phyloP scores from a whole-genome alignment of 2,329 filamentous ascomycete species.

The Penicillium sp. region DNA sequence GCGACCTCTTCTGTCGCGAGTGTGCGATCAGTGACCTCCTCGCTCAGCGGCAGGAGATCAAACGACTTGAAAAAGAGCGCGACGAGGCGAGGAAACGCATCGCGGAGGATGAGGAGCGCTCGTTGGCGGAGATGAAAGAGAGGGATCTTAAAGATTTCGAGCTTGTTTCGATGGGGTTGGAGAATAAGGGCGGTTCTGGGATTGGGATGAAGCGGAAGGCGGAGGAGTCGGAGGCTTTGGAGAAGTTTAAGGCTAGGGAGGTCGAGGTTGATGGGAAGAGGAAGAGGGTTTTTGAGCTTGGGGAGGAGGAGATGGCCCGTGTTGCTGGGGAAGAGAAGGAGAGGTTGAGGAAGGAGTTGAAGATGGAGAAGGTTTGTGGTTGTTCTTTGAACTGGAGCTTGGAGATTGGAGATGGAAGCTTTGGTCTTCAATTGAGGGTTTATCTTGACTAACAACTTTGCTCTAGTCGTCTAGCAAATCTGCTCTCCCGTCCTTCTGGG shows the following conservation, averaged over 20 bases:
- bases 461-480: conserved; percentile 56
- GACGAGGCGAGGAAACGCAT: conserved; percentile 62
- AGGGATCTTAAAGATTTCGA: conserved; percentile 80
- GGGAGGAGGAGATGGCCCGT: conserved; percentile 70
- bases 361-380: conserved; percentile 61
- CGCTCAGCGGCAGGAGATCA: conserved; percentile 86
- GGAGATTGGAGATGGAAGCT: background rate
- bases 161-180: conserved; percentile 69
- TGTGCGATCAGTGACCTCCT: conserved; percentile 90
- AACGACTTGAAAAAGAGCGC: conserved; percentile 67
- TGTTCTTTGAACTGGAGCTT: background rate
- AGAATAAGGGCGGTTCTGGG: conserved; percentile 17
- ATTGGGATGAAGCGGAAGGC: conserved; percentile 9
- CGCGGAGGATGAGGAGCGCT: conserved; percentile 57
- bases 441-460: background rate
- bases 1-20: conserved; percentile 93
- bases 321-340: conserved; percentile 68
- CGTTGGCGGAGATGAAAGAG: conserved; percentile 67
- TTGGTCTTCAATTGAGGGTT: background rate
- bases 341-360: conserved; percentile 67
- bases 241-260: conserved; percentile 30
- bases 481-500: conserved; percentile 85
- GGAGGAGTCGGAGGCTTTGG: conserved; percentile 1
- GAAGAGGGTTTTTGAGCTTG: conserved; percentile 79
- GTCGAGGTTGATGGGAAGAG: conserved; percentile 32